Percentiles rank a stretch among this genome's conserved stretches.
phyloP scores from a whole-genome alignment of 2,329 filamentous ascomycete species.

The Paraconiothyrium sp. region DNA sequence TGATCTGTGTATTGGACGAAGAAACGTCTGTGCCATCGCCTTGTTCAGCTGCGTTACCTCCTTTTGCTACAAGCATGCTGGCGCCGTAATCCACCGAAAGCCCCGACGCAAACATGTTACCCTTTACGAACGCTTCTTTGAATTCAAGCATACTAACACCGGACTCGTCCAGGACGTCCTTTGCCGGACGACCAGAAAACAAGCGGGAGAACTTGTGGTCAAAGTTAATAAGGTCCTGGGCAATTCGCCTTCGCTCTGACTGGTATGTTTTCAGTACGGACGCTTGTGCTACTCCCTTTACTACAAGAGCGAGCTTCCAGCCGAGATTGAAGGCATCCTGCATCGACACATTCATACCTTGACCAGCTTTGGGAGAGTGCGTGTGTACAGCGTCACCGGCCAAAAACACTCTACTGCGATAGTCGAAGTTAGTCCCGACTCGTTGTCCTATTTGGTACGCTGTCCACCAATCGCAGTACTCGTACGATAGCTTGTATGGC shows the following conservation, averaged over 20 bases:
- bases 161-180: conserved; percentile 67
- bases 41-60: conserved; percentile 54
- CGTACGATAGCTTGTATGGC: conserved; percentile 73
- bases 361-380: conserved; percentile 67
- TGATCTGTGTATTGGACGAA: conserved; percentile 30
- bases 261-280: conserved; percentile 63
- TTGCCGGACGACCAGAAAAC: conserved; percentile 61
- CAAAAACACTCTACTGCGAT: conserved; percentile 70
- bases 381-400: conserved; percentile 73
- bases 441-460: conserved; percentile 75
- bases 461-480: conserved; percentile 73
- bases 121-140: conserved; percentile 68
- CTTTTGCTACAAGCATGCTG: conserved; percentile 65
- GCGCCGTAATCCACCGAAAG: conserved; percentile 67
- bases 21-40: conserved; percentile 60
- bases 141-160: conserved; percentile 71
- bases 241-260: conserved; percentile 66
- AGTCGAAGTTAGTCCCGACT: conserved; percentile 66
- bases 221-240: conserved; percentile 70
- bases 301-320: conserved; percentile 64
- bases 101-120: conserved; percentile 68
- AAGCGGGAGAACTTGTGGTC: conserved; percentile 60
- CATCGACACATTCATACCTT: conserved; percentile 68
- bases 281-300: conserved; percentile 54
- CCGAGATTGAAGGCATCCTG: conserved; percentile 70